phyloP scores from a whole-genome alignment of 805 yeast genomes.

The Torulaspora indica region DNA sequence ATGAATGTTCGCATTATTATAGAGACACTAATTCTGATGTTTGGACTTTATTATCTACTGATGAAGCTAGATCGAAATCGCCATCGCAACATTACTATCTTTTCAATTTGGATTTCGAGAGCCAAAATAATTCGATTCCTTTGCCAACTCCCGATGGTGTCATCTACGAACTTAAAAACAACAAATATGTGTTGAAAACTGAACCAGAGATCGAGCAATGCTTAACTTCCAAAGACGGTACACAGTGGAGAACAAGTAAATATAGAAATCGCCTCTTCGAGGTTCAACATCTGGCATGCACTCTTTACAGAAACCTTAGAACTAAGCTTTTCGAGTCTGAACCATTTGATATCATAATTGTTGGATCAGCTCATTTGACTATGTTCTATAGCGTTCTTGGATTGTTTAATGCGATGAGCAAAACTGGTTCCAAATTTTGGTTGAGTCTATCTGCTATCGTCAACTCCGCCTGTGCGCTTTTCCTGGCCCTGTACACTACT shows the following conservation, averaged over 20 bases:
- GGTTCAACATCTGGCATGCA: conserved; percentile 48
- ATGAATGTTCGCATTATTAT: conserved; percentile 30
- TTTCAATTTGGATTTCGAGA: conserved; percentile 28
- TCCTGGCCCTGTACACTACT: conserved; percentile 67
- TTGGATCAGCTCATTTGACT: conserved; percentile 75
- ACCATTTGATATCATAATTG: conserved; percentile 72
- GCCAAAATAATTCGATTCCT: conserved; percentile 13
- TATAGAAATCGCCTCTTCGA: conserved; percentile 52
- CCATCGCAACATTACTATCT: conserved; percentile 31
- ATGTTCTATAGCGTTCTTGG: conserved; percentile 80
- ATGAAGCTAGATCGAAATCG: conserved; percentile 18
- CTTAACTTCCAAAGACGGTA: conserved; percentile 39
- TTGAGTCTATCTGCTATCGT: conserved; percentile 72
- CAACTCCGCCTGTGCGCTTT: conserved; percentile 76
- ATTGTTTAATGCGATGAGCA: conserved; percentile 69
- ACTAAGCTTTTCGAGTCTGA: conserved; percentile 64
- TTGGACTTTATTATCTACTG: conserved; percentile 22
- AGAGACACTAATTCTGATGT: conserved; percentile 17
- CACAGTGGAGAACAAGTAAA: conserved; percentile 56
- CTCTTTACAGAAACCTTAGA: conserved; percentile 40
- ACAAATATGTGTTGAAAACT: conserved; percentile 26
- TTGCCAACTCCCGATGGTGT: conserved; percentile 33
- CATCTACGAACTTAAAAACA: conserved; percentile 23
- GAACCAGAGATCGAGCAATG: conserved; percentile 19
- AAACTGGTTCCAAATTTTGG: conserved; percentile 82